Base-by-base conservation (phyloP, 352 stramenopile species). In the Peronospora destructor region DNA sequence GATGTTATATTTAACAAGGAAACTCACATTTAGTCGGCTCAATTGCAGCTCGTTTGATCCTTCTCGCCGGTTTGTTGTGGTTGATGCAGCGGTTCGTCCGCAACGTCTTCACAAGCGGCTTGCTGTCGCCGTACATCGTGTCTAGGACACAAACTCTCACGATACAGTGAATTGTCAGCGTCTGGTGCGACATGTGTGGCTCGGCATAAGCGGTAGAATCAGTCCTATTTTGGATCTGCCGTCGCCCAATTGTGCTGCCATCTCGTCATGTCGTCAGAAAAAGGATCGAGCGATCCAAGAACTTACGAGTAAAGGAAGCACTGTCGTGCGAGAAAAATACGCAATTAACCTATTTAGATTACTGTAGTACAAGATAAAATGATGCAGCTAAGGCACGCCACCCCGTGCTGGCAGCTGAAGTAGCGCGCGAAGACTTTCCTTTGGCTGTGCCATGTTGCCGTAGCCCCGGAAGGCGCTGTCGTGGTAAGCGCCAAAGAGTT, bases 391-490 rank as follows among this genome's bases (percentile, higher is more conserved):
- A 9, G 49, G 38, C 45, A 67, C 52, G 40, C 48, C 57, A 6
- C 57, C 42, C n/a, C 51, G 44, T n/a, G 49, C 33, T 30, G 58
- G 58, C 8, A 69, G 41, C 13, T 55, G 44, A 0, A 88, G 69
- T 53, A 88, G 53, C 17, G 77, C 68, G 28, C 74, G 71, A 29
- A 88, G 64, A 26, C 62, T 81, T 41, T 91, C 80, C 57, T 91
- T 89, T 2, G 80, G 74, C 9, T 75, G 61, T 19, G 74, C 45
- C 8, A 83, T 48, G 47, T 85, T 72, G 0, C 59, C 57, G 51
- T 91, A 91, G 40, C 74, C 77, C 57, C 86, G 85, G 57, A 91
- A 91, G 19, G 73, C 77, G 43, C 71, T 82, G 45, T 72, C 70
- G 50, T 87, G 76, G 62, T 85, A 89, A n/a, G 76, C 62, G 10